Evolutionary conservation across 75 land plant species (phyloP), one percentile per base, ranked within the genome.

Genomic region (Sequoia sempervirens): DNA sequence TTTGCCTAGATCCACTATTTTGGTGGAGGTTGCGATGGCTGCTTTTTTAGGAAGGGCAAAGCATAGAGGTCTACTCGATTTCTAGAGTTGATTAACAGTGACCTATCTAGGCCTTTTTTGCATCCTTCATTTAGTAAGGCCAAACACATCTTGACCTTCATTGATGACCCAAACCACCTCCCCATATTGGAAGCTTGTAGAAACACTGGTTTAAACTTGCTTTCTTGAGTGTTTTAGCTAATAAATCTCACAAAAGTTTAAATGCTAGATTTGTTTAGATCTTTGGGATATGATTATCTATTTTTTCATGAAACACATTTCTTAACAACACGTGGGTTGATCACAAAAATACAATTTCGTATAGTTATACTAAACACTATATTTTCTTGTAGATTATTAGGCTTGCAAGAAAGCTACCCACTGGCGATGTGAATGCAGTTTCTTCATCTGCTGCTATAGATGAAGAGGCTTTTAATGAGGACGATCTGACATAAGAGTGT

Each of bases 321-420:
- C 8, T 64, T 18, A 66, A 5, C 30, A 66, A 4, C 9, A 66
- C 1, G 30, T 66, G 70, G n/a, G 30, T 28, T 28, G 70, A 56
- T 56, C 17, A 56, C 4, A 56, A 56, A 15, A 56, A 13, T 50
- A 23, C n/a, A 23, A 26, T 38, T 38, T 30, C 0, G 75, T 74
- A 34, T 74, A 0, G 75, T 5, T 37, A 13, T 75, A 17, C 52
- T 78, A 45, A 78, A 32, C 45, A 40, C 13, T 45, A 10, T 2
- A 43, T 78, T 78, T 84, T 23, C 11, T 18, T 89, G 88, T 90
- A 95, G 98, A 92, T 96, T 58, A 88, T 95, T 82, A 92, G 90
- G 87, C 95, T 96, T 79, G 97, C 99, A 30, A 93, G 90, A 76
- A 92, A 95, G 88, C 81, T 96, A 75, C 99, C 99, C 13, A 91